Conservation (phyloP, 164 flowering plant genomes). For the Annona cherimola region DNA sequence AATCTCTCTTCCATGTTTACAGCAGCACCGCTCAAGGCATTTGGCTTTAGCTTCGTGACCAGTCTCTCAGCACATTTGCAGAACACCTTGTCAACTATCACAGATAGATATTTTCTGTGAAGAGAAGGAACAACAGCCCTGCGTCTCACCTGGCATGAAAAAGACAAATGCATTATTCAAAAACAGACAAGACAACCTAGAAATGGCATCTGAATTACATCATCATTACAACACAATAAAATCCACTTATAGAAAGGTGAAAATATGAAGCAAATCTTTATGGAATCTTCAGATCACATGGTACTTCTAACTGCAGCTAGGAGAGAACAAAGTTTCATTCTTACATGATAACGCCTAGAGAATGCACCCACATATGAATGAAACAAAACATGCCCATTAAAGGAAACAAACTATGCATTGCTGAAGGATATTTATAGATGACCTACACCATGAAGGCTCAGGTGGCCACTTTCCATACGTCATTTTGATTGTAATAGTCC, state of each 20-base stretch:
- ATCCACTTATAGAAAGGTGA: not conserved
- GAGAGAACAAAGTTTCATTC: no score
- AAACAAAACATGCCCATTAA: no score
- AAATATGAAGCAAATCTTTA: not conserved
- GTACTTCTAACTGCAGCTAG: not conserved
- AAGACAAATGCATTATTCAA: conserved; percentile 14
- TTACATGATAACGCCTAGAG: no score
- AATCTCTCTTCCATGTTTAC: conserved; percentile 92
- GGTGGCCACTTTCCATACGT: no score
- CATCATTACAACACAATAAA: not conserved
- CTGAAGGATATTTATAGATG: no score
- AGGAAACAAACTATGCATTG: no score
- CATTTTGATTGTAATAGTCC: no score
- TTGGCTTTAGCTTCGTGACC: conserved; percentile 60
- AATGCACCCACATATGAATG: no score
- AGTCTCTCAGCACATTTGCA: conserved; percentile 76
- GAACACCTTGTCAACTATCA: conserved; percentile 86
- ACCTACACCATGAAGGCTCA: no score
- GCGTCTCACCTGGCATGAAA: conserved; percentile 58
- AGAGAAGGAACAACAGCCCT: conserved; percentile 97
- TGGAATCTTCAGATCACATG: not conserved
- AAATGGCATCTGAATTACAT: not conserved
- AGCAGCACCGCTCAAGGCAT: conserved; percentile 50
- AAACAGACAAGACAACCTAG: not conserved
- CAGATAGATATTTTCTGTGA: conserved; percentile 83